Evolutionary conservation across 2,329 filamentous ascomycete genomes (phyloP), one percentile per base, ranked within the genome.

Genomic region (Cytospora paraplurivora): DNA sequence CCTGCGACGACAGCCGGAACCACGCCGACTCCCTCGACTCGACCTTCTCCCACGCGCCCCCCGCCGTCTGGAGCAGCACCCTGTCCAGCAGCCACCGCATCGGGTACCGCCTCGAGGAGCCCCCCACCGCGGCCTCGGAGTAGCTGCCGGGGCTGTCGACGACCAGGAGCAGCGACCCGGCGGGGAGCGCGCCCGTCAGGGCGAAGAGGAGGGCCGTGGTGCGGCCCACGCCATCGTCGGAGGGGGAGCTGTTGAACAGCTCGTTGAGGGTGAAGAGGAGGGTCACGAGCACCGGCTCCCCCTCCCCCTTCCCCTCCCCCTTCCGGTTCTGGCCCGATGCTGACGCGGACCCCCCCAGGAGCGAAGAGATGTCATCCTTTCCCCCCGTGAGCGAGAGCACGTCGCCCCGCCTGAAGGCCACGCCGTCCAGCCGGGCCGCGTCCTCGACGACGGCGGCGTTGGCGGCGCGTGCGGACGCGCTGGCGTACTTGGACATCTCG

Each of bases 241-340:
- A 27, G 27, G 27, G 4, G 27, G 27, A 4, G 27, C 2, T 3
- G 27, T 27, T 89, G 79, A 97, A 98, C 0, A 99, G 86, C 77
- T 99, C 95, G 75, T 98, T 98, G 54, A 98, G 84, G 0, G 94
- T 97, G 80, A 98, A 99, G 77, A 98, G 86, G 13, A 98, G 78
- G 0, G 93, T 97, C 15, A 96, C 80, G 0, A 97, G 76, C 4
- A 82, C 52, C 7, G 56, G 62, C 12, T 56, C 12, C 10, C 33
- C 13, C 13, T 38, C 5, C 38, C 12, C 38, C 6, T 17, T 5
- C 27, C 27, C 27, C 27, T 27, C 4, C 2, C 27, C 27, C 27
- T 27, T 27, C 27, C 4, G 27, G 27, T 27, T 27, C 27, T 27
- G 27, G 27, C 27, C 27, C 4, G 27, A 27, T 4, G 27, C 4